These are phyloP conservation scores for Baorangia bicolor DNA, from an alignment of 768 basidiomycete species.

Conservation along the genomic window DNA sequence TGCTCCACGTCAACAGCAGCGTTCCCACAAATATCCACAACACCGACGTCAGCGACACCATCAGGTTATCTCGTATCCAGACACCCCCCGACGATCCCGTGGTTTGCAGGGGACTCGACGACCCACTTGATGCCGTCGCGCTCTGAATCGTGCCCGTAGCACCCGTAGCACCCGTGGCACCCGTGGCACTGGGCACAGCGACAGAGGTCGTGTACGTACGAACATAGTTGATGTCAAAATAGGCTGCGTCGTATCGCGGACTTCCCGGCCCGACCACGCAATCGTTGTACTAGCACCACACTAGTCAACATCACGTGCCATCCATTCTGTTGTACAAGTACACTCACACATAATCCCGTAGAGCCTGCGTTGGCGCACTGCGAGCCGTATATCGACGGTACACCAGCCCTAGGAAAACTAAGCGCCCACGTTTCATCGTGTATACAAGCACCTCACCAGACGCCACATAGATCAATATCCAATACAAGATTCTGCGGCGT, in stretches of 20 bases:
- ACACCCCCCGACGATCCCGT: not conserved
- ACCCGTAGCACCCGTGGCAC: too few relatives aligned
- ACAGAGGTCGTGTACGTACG: slow-evolving; percentile 50
- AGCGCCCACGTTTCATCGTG: not conserved
- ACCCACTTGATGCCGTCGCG: not conserved
- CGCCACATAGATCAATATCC: slow-evolving; percentile 55
- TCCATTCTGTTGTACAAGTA: not conserved
- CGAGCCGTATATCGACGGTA: slow-evolving; percentile 39
- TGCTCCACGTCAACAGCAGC: slow-evolving; percentile 2
- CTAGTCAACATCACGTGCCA: not conserved
- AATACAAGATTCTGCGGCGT: slow-evolving; percentile 50
- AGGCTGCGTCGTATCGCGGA: slow-evolving; percentile 56
- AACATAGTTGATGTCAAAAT: slow-evolving; percentile 67
- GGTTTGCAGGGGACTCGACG: not conserved
- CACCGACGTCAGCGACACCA: not conserved
- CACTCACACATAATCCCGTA: slow-evolving; percentile 44
- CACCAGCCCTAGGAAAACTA: slow-evolving; percentile 45
- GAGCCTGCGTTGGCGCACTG: slow-evolving; percentile 40
- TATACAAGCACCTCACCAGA: slow-evolving; percentile 36
- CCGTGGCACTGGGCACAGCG: slow-evolving; percentile 8
- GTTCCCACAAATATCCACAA: not conserved
- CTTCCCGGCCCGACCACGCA: slow-evolving; percentile 55
- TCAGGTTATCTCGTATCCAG: not conserved
- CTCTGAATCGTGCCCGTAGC: slow-evolving; percentile 1
- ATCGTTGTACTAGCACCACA: slow-evolving; percentile 42